Conservation (phyloP, 495 filamentous ascomycete species). For the Penicilliopsis zonata region DNA sequence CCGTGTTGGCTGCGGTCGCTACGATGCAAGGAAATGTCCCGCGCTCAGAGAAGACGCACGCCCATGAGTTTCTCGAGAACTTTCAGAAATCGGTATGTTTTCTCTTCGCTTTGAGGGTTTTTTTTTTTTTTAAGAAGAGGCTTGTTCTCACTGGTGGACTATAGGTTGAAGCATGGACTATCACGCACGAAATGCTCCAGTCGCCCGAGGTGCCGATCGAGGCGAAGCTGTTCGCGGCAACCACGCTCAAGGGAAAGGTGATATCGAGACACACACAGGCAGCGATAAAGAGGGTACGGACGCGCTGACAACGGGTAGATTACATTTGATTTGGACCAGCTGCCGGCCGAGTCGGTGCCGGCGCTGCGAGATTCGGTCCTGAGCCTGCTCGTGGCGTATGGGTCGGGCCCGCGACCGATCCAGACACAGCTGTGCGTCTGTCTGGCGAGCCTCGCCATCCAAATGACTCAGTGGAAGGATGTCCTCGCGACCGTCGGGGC, state of each 20-base stretch:
- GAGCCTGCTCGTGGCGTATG: conserved; percentile 62
- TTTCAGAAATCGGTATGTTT: conserved; percentile 94
- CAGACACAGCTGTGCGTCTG: conserved; percentile 92
- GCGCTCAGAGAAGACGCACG: conserved; percentile 72
- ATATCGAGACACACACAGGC: too few relatives aligned
- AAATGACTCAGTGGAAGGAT: conserved; percentile 94
- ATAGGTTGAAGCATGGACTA: conserved; percentile 81
- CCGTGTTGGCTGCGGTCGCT: conserved; percentile 75
- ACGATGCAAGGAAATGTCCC: conserved; percentile 83
- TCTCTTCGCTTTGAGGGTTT: conserved; percentile 2
- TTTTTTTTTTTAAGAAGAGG: neutral
- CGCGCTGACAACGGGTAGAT: conserved; percentile 45
- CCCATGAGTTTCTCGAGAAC: conserved; percentile 79
- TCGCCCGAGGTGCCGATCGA: conserved; percentile 59
- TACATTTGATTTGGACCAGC: conserved; percentile 73
- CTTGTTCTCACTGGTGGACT: neutral
- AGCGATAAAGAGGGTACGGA: too few relatives aligned
- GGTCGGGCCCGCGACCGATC: conserved; percentile 77
- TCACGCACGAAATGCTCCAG: conserved; percentile 75
- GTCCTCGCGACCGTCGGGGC: conserved; percentile 71
- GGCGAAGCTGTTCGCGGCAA: conserved; percentile 90
- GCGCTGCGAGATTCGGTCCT: conserved; percentile 74
- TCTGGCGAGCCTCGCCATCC: conserved; percentile 84
- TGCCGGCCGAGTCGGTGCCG: conserved; percentile 61
- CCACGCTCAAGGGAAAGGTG: conserved; percentile 97